Evolutionary conservation across 225 moss, liverwort and hornwort genomes (phyloP).

Genomic region (Antitrichia curtipendula): DNA sequence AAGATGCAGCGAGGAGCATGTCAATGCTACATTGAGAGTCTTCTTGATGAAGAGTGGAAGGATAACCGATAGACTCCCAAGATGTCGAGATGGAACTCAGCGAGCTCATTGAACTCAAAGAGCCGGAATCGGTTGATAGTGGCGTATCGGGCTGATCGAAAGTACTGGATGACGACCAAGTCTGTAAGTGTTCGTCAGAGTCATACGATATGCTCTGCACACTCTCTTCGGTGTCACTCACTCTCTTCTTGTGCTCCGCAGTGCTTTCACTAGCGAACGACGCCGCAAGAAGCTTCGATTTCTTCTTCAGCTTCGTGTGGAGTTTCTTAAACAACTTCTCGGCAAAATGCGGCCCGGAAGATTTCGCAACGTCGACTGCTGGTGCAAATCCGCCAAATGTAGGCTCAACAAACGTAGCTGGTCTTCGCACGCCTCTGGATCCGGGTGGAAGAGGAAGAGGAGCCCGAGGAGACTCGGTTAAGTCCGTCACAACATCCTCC

Average conservation of each 20-base stretch:
- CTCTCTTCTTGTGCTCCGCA: neutral
- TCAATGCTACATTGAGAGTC: slow-evolving; percentile 8
- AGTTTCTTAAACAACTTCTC: slow-evolving; percentile 41
- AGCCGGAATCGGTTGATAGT: neutral
- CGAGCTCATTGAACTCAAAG: slow-evolving; percentile 19
- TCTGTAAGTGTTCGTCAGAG: neutral
- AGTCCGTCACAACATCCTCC: neutral
- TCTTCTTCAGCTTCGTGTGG: slow-evolving; percentile 15
- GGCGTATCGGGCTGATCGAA: neutral
- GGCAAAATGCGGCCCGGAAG: slow-evolving; percentile 1
- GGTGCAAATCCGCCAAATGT: slow-evolving; percentile 29
- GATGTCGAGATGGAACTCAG: slow-evolving; percentile 13
- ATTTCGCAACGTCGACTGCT: neutral
- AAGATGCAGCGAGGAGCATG: neutral
- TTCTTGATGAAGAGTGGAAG: neutral
- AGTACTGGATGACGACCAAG: neutral
- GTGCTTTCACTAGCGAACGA: neutral
- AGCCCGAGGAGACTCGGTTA: neutral
- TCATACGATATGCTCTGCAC: neutral
- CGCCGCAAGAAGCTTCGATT: slow-evolving; percentile 1
- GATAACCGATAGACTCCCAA: neutral
- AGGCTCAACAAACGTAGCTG: neutral
- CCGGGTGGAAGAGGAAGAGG: slow-evolving; percentile 39
- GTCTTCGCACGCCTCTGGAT: neutral
- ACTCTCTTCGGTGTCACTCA: neutral